phyloP scores from a whole-genome alignment of 2,329 filamentous ascomycete species.

The Tolypocladium amazonense region DNA sequence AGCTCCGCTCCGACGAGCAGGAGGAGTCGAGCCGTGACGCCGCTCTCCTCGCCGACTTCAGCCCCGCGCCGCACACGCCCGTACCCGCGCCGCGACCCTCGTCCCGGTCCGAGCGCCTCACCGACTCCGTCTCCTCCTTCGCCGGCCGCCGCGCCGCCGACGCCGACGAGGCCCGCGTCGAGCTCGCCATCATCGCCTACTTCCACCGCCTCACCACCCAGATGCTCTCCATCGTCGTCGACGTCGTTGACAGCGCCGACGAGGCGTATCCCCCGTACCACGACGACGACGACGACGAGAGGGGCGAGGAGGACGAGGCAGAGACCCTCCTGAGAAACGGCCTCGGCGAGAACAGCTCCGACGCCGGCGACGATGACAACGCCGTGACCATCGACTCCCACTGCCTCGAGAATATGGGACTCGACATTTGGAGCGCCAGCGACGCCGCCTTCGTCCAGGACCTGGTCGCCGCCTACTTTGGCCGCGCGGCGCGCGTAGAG shows the following conservation, averaged over 20 bases:
- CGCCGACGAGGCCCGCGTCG: conserved; percentile 37
- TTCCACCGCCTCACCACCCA: conserved; percentile 67
- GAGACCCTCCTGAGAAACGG: conserved; percentile 12
- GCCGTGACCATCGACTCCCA: conserved; percentile 49
- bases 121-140: conserved; percentile 35
- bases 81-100: conserved; percentile 19
- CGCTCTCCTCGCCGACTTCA: conserved; percentile 43
- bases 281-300: conserved; percentile 21
- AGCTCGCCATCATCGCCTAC: conserved; percentile 68
- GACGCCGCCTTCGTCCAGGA: conserved; percentile 61
- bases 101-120: conserved; percentile 22
- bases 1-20: conserved; percentile 48
- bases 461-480: conserved; percentile 55
- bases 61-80: conserved; percentile 18
- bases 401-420: conserved; percentile 59
- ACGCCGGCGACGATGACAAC: conserved; percentile 15
- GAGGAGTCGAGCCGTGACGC: conserved; percentile 47
- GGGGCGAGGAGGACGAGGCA: conserved; percentile 13
- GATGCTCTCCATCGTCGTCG: conserved; percentile 50
- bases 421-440: conserved; percentile 65
- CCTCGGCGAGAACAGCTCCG: conserved; percentile 15
- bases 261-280: conserved; percentile 25
- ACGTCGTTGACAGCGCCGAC: conserved; percentile 43
- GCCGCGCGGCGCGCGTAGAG: conserved; percentile 49
- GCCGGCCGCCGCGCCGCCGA: conserved; percentile 23